Evolutionary conservation across 805 yeast species (phyloP), one percentile per base, ranked within the genome.

Genomic region (Lachancea cidri): DNA sequence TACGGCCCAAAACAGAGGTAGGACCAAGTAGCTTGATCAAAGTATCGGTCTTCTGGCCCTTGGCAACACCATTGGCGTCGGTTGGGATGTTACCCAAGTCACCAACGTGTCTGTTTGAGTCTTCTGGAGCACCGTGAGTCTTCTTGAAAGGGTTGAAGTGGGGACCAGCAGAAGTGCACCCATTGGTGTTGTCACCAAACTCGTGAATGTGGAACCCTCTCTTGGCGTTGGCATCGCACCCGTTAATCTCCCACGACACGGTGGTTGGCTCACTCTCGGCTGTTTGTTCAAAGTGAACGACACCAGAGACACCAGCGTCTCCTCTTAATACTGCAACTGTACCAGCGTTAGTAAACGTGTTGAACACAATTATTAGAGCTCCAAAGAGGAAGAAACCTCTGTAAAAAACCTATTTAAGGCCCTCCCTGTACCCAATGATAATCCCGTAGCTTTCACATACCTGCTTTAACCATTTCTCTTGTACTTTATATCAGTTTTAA

Each of bases 191-290:
- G 75, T 93, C 98, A 73, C 98, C 98, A 61, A 93, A 93, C 64
- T 86, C 83, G 71, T 93, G 98, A 64, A 93, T 73, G 77, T 93
- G 98, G 96, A 93, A 91, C 40, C 98, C 98, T 70, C 95, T 82
- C 64, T 76, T 71, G 38, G 96, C 91, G 60, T 86, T 83, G 47
- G 97, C 73, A 52, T 79, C 81, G 70, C 88, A 86, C 66, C 98
- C 98, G 44, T 78, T 60, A 63, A 93, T 85, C 59, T 91, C 94
- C 81, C 87, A 93, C 17, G 88, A 55, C 55, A 93, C 76, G 35
- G 86, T 83, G 61, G 95, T 86, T 67, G 95, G 94, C 29, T 77
- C 88, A 41, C 72, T 59, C 66, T 85, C 96, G 37, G 83, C 60
- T 38, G 70, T 53, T 76, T 93, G 98, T 70, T 84, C 94, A 62